These are phyloP conservation scores for Cryoendolithus antarcticus DNA, from an alignment of 2,329 filamentous ascomycete genomes.

Conservation along the genomic window DNA sequence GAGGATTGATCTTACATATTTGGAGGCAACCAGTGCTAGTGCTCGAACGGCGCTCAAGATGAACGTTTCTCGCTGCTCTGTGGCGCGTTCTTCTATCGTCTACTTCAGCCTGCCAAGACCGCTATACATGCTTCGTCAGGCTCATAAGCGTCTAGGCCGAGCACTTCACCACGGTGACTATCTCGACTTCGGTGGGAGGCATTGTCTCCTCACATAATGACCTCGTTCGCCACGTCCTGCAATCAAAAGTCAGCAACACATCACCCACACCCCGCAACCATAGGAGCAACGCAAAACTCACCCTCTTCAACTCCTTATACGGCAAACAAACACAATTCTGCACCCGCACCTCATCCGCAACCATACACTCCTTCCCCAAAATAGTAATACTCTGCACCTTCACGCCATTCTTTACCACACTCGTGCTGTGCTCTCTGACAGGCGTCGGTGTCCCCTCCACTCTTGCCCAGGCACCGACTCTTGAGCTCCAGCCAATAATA, in stretches of 20 bases:
- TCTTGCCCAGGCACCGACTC: conserved; percentile 92
- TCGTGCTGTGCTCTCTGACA: conserved; percentile 77
- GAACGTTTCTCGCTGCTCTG: too few relatives aligned
- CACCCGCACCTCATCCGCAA: conserved; percentile 86
- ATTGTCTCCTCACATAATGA: conserved; percentile 4
- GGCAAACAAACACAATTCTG: conserved; percentile 97
- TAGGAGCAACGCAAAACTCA: neutral
- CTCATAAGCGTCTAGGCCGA: too few relatives aligned
- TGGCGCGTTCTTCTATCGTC: too few relatives aligned
- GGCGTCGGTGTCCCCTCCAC: conserved; percentile 91
- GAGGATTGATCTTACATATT: too few relatives aligned
- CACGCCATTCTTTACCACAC: conserved; percentile 92
- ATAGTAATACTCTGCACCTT: conserved; percentile 99
- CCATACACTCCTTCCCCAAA: conserved; percentile 86
- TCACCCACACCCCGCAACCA: neutral
- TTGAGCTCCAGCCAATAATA: conserved; percentile 94
- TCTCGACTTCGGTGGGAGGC: too few relatives aligned
- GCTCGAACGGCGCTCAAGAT: too few relatives aligned
- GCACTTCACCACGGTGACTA: too few relatives aligned
- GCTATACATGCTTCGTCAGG: too few relatives aligned
- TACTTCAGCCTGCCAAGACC: too few relatives aligned
- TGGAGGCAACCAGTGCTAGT: too few relatives aligned
- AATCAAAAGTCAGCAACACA: neutral
- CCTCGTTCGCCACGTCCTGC: conserved; percentile 6
- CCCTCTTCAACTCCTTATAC: conserved; percentile 96